phyloP scores from a whole-genome alignment of 2,329 filamentous ascomycete genomes.

The Aspergillus sp. region DNA sequence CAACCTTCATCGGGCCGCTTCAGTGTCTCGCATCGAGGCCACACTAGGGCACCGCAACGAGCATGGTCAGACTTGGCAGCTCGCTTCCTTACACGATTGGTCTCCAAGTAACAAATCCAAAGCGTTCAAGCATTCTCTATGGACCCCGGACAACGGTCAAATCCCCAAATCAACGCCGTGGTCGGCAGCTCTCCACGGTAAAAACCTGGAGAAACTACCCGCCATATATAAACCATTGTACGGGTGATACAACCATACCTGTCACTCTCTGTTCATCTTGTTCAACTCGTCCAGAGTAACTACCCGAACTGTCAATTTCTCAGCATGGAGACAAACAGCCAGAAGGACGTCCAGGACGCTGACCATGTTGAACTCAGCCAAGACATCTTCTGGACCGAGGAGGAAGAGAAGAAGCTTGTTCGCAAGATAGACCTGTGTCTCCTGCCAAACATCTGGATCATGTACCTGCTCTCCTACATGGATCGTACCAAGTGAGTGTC shows the following conservation, averaged over 20 bases:
- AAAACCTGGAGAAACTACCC: too few relatives aligned
- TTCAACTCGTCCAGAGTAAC: background rate
- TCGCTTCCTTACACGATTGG: too few relatives aligned
- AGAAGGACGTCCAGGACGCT: background rate
- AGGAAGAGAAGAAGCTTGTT: constrained; percentile 1
- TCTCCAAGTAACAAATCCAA: too few relatives aligned
- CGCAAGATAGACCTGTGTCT: constrained; percentile 1
- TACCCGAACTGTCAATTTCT: background rate
- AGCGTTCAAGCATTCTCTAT: too few relatives aligned
- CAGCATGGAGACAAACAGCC: background rate
- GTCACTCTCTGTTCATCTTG: background rate
- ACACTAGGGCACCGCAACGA: background rate
- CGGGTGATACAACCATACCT: background rate
- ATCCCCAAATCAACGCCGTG: too few relatives aligned
- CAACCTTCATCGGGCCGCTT: too few relatives aligned
- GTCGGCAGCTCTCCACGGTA: too few relatives aligned
- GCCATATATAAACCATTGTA: too few relatives aligned
- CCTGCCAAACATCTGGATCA: constrained; percentile 3
- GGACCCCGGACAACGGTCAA: too few relatives aligned
- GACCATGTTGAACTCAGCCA: background rate
- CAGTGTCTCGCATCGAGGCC: background rate
- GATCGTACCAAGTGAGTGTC: background rate
- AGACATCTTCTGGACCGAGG: constrained; percentile 3
- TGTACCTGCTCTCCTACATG: constrained; percentile 5
- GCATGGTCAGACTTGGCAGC: too few relatives aligned